Conservation (phyloP, 2,329 filamentous ascomycete genomes). For the Trichoderma atroviride region DNA sequence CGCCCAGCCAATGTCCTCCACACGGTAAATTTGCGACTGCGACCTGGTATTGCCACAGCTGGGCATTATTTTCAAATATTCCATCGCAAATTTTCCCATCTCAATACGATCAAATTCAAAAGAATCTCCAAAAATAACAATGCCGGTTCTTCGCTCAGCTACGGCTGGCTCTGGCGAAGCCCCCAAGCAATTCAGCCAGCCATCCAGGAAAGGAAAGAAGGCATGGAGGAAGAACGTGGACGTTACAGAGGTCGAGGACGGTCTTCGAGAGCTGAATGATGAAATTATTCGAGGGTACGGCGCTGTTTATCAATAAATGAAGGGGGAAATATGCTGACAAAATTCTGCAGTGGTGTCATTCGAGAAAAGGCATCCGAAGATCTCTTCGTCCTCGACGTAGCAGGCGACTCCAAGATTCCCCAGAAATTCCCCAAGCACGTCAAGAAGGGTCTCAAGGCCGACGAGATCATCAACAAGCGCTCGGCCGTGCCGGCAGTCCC, state of each 20-base stretch:
- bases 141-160: constrained; percentile 57
- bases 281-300: constrained; percentile 86
- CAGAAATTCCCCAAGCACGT: constrained; percentile 65
- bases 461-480: constrained; percentile 86
- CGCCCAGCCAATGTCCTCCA: background rate
- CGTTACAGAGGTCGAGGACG: constrained; percentile 79
- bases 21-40: constrained; percentile 11
- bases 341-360: constrained; percentile 70
- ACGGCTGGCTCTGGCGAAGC: constrained; percentile 56
- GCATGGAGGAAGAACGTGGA: constrained; percentile 99
- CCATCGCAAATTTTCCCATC: background rate
- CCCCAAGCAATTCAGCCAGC: constrained; percentile 81
- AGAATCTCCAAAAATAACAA: constrained; percentile 36
- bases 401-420: constrained; percentile 68
- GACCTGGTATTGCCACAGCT: background rate
- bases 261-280: constrained; percentile 80
- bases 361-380: constrained; percentile 80
- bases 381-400: constrained; percentile 81
- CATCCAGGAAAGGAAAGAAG: constrained; percentile 96
- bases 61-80: background rate
- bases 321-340: constrained; percentile 28
- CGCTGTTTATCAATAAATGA: too few relatives aligned
- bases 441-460: constrained; percentile 80
- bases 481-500: constrained; percentile 81
- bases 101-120: background rate